Conservation (phyloP, 305 asterid species). For the Ajuga reptans region DNA sequence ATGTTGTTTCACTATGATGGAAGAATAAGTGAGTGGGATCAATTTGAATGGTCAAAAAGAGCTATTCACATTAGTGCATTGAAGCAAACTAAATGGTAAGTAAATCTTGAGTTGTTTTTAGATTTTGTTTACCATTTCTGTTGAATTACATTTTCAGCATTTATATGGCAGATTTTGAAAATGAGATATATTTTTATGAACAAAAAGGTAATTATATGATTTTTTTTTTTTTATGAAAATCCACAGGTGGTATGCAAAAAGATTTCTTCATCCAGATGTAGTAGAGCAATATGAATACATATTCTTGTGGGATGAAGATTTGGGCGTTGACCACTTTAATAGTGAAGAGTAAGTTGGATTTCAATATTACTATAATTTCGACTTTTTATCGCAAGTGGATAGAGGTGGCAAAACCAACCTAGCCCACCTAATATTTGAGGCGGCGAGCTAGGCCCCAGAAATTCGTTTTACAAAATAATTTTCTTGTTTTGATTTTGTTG, state of each 20-base stretch:
- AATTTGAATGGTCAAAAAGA: conserved; percentile 40
- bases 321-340: conserved; percentile 42
- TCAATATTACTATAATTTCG: background rate
- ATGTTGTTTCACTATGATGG: conserved; percentile 50
- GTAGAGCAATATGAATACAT: conserved; percentile 41
- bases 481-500: background rate
- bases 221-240: background rate
- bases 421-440: no score
- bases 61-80: conserved; percentile 37
- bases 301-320: conserved; percentile 55
- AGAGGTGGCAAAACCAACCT: no score
- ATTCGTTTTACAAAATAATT: no score
- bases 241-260: conserved; percentile 48
- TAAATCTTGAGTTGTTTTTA: background rate
- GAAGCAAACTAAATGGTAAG: conserved; percentile 43
- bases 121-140: background rate
- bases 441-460: no score
- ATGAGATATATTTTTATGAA: no score
- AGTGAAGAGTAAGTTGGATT: conserved; percentile 35
- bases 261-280: conserved; percentile 50
- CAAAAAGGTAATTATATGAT: no score
- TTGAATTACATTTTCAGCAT: background rate
- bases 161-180: background rate
- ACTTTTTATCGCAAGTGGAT: background rate
- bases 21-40: conserved; percentile 41